These are phyloP conservation scores for Rossbeevera mucosa DNA, from an alignment of 768 basidiomycete genomes.

Conservation along the genomic window DNA sequence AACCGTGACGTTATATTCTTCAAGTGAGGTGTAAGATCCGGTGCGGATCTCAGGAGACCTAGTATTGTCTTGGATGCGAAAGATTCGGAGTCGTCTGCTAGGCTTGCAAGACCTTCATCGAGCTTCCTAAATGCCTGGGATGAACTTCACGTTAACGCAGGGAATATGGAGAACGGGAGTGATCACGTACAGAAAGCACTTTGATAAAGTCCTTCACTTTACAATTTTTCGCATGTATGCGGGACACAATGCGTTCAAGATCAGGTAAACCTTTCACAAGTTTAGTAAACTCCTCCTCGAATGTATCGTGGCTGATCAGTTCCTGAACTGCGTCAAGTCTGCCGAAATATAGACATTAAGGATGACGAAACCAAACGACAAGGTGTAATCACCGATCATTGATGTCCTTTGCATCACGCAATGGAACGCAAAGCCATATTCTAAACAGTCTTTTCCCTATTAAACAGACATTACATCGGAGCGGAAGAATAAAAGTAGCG, in stretches of 20 bases:
- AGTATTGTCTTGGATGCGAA: conserved; percentile 78
- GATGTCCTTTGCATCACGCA: conserved; percentile 78
- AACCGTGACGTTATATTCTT: conserved; percentile 71
- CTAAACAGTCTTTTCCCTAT: conserved; percentile 92
- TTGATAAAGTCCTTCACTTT: conserved; percentile 84
- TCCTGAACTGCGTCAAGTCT: conserved; percentile 95
- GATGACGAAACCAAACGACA: conserved; percentile 6
- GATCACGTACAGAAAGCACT: conserved; percentile 59
- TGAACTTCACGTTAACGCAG: conserved; percentile 1
- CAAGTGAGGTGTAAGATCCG: conserved; percentile 70
- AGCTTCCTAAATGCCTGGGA: conserved; percentile 73
- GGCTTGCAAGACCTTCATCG: conserved; percentile 56
- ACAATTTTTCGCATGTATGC: conserved; percentile 91
- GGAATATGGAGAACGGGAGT: not conserved
- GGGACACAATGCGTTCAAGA: conserved; percentile 88
- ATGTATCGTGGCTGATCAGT: conserved; percentile 73
- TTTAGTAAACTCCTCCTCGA: conserved; percentile 69
- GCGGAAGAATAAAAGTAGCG: conserved; percentile 6
- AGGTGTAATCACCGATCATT: conserved; percentile 65
- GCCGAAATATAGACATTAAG: conserved; percentile 16
- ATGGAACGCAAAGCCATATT: conserved; percentile 92
- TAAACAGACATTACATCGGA: conserved; percentile 6
- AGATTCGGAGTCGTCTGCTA: conserved; percentile 60
- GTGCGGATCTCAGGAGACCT: conserved; percentile 72
- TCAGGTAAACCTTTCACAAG: conserved; percentile 84